phyloP scores from a whole-genome alignment of 768 basidiomycete genomes.

The Tricholoma bakamatsutake region DNA sequence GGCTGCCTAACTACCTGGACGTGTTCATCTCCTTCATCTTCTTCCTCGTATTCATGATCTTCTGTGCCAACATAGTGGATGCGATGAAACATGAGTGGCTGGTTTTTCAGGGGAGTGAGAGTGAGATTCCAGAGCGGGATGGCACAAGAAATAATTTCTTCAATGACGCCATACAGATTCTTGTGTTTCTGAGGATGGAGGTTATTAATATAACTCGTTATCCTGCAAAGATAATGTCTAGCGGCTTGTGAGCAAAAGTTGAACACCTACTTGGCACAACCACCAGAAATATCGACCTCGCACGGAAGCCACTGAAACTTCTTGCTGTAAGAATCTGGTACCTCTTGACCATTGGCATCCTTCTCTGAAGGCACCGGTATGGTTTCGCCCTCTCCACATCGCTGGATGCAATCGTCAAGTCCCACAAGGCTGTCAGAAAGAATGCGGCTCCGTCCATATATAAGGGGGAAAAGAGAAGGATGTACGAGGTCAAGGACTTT shows the following conservation, averaged over 20 bases:
- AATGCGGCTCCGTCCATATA: constrained; percentile 23
- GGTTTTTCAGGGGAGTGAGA: constrained; percentile 14
- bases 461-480: constrained; percentile 32
- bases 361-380: constrained; percentile 12
- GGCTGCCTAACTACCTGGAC: constrained; percentile 6
- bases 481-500: constrained; percentile 39
- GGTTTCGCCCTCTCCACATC: constrained; percentile 12
- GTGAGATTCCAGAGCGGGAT: constrained; percentile 26
- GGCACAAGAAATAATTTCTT: constrained; percentile 20
- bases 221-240: constrained; percentile 7
- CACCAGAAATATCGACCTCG: constrained; percentile 6
- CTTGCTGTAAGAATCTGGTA: not conserved
- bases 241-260: not conserved
- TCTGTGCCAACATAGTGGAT: constrained; percentile 3
- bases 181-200: constrained; percentile 24
- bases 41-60: not conserved
- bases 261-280: constrained; percentile 5
- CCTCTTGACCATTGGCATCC: not conserved
- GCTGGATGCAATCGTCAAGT: constrained; percentile 11
- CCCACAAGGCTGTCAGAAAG: constrained; percentile 6
- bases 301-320: not conserved
- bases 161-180: constrained; percentile 20
- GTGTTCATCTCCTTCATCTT: constrained; percentile 2
- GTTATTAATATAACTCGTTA: constrained; percentile 35
- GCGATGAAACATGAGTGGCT: not conserved